Evolutionary conservation across 208 protist genomes (phyloP), one percentile per base, ranked within the genome.

Genomic region (Endotrypanum monterogeii): DNA sequence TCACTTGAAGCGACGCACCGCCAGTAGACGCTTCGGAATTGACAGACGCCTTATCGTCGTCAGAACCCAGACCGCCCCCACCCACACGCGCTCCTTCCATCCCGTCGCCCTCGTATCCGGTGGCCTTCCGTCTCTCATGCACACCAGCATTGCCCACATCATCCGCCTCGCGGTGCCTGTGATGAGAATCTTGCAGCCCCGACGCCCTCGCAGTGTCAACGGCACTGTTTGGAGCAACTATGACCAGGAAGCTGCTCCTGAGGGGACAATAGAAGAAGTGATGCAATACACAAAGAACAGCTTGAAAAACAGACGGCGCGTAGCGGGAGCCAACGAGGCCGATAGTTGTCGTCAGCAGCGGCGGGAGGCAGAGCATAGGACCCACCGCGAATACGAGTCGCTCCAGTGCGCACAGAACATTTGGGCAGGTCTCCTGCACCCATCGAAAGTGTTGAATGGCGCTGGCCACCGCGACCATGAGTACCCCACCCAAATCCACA

Each of bases 401-500:
- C 79, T 97, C 91, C 78, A 93, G 78, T 23, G 82, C 60, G 73
- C 83, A 90, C 20, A 91, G 79, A 44, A 93, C 82, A 58, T 89
- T 87, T 4, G 93, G 93, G 52, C 78, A 91, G 18, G 74, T 78
- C 72, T 89, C 71, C 80, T 97, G 93, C 44, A 97, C 52, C 86
- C 89, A 97, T 3, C 84, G 86, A 76, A 96, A 97, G 79, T 97
- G 93, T 68, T 94, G 81, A 65, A 91, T 67, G 0, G 82, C 79
- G 0, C 85, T 75, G 39, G 84, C 88, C 16, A 82, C 79, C 14
- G 79, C 67, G 9, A 83, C 37, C 41, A 82, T 3, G 20, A 94
- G 67, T 23, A 93, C 25, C 8, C 84, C 82, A 12, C 78, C 55
- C 9, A 94, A 32, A 57, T 88, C 84, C 11, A 88, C 51, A 39